Evolutionary conservation across 208 protist genomes (phyloP), one percentile per base, ranked within the genome.

Genomic region (Wallacemonas rigidus): DNA sequence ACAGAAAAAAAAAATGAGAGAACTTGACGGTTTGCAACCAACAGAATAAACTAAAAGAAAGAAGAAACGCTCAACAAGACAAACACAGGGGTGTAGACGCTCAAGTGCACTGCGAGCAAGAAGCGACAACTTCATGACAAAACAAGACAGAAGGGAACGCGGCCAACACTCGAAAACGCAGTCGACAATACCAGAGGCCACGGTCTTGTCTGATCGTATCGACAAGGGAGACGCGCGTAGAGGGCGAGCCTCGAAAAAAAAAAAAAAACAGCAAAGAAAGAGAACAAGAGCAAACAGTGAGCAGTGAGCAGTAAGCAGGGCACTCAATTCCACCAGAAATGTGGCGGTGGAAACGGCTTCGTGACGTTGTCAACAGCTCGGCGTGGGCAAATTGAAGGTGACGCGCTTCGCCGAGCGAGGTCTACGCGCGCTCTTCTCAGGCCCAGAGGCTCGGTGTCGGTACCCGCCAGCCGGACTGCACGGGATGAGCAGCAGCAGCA

Each of bases 261-360:
- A 47, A 43, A 26, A 39, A 14, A 63, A n/a, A 71, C 9, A 57
- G 71, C 47, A 39, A 53, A 70, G 63, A 47, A 5, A 47, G 44
- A 57, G 15, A 6, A 60, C 14, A 64, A 55, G 36, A 44, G 41
- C 12, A 45, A n/a, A 43, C 43, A 17, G 45, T 45, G 6, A 57
- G 48, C 26, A 26, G 26, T 26, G 26, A 26, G 26, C 26, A 26
- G 26, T 26, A 26, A 26, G 26, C 26, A 26, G 26, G 26, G 26
- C 26, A 26, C 26, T 26, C 26, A 26, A 26, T 26, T 26, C 26
- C 26, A 26, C 26, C 26, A 26, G 26, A 26, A 26, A 26, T 26
- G 26, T 26, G 26, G 26, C 26, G 26, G 26, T 26, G 26, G 26
- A 26, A 26, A 26, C 0, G 26, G 26, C 26, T 26, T 26, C 26